Base-by-base conservation (phyloP, 2,329 filamentous ascomycete genomes). In the Pseudocercospora eumusae region DNA sequence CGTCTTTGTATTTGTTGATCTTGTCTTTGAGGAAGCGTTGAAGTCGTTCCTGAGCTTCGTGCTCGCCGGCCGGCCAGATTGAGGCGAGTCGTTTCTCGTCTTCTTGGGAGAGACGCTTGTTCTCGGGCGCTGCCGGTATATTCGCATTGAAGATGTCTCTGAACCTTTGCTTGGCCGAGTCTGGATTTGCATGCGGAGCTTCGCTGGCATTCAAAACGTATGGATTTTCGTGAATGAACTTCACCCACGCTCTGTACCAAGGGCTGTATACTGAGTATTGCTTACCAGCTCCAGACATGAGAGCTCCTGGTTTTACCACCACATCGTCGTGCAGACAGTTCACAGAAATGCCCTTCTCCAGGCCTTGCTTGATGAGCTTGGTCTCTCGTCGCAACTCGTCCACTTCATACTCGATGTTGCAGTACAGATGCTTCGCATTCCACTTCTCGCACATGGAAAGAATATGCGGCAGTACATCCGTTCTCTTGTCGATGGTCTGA, bases 351-450 rank as follows among this genome's bases (percentile, higher is more conserved):
- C 85, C 88, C 11, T 83, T 83, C 15, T 86, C 81, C 0, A 88
- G 76, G 63, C 88, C 84, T 44, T 81, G 75, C 27, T 79, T 82
- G 0, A 91, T 82, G 70, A 96, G 77, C 27, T 80, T 80, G 0
- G 87, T 86, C 70, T 97, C 93, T 5, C 92, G 82, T 47, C 92
- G 82, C 61, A 96, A 77, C 77, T 96, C 93, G 72, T 97, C 93
- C 0, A 96, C 91, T 74, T 96, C 93, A 70, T 96, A 96, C 74
- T 96, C 92, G 61, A 92, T 86, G 72, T 96, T 96, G 53, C 89
- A 87, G 70, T 87, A 96, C 2, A 96, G 67, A 70, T 95, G 89
- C 54, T 82, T 88, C 0, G 86, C 88, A 0, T 84, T 85, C 92
- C 91, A 96, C 64, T 86, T 79, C 28, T 85, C 78, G 73, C 89